Percentiles rank a stretch among this genome's conserved stretches.
phyloP scores from a whole-genome alignment of 352 stramenopile genomes.

The Phytopythium chamaehyphon region DNA sequence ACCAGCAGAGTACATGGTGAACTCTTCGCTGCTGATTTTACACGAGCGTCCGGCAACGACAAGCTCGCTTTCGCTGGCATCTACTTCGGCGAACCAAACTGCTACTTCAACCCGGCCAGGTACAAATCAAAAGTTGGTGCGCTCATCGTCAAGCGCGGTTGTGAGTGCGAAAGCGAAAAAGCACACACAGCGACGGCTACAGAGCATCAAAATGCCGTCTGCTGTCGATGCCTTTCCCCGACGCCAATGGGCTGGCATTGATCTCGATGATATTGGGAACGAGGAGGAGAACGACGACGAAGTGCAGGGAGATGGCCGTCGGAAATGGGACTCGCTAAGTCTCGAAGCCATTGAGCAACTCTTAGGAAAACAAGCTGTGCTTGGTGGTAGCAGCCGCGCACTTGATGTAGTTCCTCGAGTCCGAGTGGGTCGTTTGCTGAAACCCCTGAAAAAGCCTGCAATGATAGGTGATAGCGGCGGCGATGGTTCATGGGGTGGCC shows the following conservation, averaged over 20 bases:
- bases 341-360: slow-evolving; percentile 21
- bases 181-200: slow-evolving; percentile 41
- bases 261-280: slow-evolving; percentile 8
- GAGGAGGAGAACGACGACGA: slow-evolving; percentile 14
- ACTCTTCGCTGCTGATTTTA: slow-evolving; percentile 52
- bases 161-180: slow-evolving; percentile 40
- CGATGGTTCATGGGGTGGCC: slow-evolving; percentile 1
- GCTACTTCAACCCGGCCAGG: neutral
- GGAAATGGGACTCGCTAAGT: slow-evolving; percentile 4
- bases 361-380: slow-evolving; percentile 13
- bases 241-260: slow-evolving; percentile 1
- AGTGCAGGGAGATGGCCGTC: neutral
- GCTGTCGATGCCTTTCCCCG: slow-evolving; percentile 38
- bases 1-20: slow-evolving; percentile 54
- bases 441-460: slow-evolving; percentile 44
- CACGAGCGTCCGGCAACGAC: slow-evolving; percentile 31
- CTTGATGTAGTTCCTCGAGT: slow-evolving; percentile 39
- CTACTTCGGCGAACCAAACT: slow-evolving; percentile 8
- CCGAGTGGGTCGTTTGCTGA: slow-evolving; percentile 37
- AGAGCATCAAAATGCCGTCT: slow-evolving; percentile 46
- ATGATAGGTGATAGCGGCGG: slow-evolving; percentile 19
- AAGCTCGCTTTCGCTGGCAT: slow-evolving; percentile 21
- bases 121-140: slow-evolving; percentile 1
- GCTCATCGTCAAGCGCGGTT: slow-evolving; percentile 15
- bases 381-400: neutral